Evolutionary conservation across 495 filamentous ascomycete genomes (phyloP).

Genomic region (Penicillium argentinense): DNA sequence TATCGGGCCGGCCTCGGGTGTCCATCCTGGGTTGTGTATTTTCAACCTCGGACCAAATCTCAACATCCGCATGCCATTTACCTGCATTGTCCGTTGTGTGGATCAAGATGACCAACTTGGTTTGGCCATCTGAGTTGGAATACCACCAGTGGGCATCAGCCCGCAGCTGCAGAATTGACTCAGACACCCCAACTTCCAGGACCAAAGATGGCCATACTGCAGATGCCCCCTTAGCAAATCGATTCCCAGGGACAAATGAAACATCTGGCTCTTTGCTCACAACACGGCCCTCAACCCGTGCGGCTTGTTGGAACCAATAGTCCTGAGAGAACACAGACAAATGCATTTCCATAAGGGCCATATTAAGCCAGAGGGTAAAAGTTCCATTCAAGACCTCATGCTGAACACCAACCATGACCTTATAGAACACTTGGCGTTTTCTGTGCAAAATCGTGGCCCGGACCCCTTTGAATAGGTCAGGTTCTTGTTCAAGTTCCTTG

Average conservation of each 20-base stretch:
- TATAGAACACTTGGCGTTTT: neutral
- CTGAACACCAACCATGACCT: neutral
- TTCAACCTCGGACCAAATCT: neutral
- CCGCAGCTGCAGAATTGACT: neutral
- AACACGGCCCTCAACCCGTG: neutral
- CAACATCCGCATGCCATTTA: neutral
- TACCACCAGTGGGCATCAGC: neutral
- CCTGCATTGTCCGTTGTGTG: too few species aligned
- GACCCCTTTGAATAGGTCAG: neutral
- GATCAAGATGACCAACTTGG: neutral
- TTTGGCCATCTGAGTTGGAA: neutral
- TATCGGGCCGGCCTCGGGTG: neutral
- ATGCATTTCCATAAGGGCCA: neutral
- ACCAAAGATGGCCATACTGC: neutral
- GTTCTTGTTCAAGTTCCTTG: neutral
- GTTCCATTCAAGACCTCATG: neutral
- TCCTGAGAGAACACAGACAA: neutral
- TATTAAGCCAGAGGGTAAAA: neutral
- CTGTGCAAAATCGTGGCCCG: neutral
- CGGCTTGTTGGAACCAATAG: neutral
- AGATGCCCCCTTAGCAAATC: neutral
- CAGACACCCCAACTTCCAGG: neutral
- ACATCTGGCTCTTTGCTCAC: neutral
- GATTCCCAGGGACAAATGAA: neutral
- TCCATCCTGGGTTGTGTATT: neutral